Base-by-base conservation (phyloP, 169 alveolate species). In the Cryptosporidium xiaoi region DNA sequence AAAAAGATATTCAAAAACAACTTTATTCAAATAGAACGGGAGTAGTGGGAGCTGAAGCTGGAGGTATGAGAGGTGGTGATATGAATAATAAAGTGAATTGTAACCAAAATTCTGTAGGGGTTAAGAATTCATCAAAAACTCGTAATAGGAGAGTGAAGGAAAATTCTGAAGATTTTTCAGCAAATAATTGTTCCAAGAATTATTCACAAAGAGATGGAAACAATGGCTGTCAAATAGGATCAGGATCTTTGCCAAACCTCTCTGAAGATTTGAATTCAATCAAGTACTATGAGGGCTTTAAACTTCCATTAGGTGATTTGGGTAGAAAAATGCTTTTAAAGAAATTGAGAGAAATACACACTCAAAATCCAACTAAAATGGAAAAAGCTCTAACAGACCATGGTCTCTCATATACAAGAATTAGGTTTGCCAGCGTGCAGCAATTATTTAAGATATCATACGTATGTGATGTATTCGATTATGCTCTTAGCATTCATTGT, bases 351-450 rank as follows among this genome's bases (percentile, higher is more conserved):
- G 87, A 77, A 62, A 77, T 77, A 58, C 87, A 77, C 44, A 77
- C 87, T 27, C 87, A 77, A 48, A 77, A 77, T 51, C 87, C 87
- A 7, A 77, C 87, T 6, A 77, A 77, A n/a, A 77, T 77, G 87
- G 87, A 77, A 29, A 77, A 77, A 46, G 87, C 87, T 3, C 46
- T 77, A 8, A 77, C 87, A 58, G 87, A 77, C n/a, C 87, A 77
- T 48, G 87, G 87, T 3, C 64, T 77, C 3, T 77, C 87, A 15
- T 77, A 77, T 15, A 77, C 87, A 2, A 34, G 87, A 18, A 77
- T 77, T 46, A 77, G 87, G 56, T 77, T 77, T 29, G 87, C 87
- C 29, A 77, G 87, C 16, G 87, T 77, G 33, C 87, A 77, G 7
- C 87, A 77, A 31, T 60, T 77, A 12, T 77, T 77, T 15, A 77